Percentiles rank a stretch among this genome's conserved stretches.
These are phyloP conservation scores for Centella asiatica DNA, from an alignment of 129 eudicot genomes.

Conservation along the genomic window DNA sequence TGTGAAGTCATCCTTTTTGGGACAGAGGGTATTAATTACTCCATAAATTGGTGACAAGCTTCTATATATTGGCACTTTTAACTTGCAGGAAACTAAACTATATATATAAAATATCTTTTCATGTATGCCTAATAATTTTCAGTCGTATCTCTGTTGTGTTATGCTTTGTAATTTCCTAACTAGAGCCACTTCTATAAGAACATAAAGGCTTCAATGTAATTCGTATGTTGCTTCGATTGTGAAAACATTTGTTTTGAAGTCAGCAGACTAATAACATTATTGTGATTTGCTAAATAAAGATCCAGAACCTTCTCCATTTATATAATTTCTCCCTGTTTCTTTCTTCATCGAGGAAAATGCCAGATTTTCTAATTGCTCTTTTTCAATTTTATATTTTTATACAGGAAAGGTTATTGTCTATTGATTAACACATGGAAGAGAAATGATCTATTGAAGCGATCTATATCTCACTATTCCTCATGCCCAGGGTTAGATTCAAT, in stretches of 20 bases:
- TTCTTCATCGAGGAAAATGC: not conserved
- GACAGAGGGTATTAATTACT: no score
- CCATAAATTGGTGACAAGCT: no score
- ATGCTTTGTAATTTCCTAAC: no score
- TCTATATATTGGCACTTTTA: no score
- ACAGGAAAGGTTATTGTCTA: conserved; percentile 67
- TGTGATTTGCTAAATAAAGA: not conserved
- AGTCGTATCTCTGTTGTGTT: no score
- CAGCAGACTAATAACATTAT: not conserved
- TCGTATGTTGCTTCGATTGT: no score
- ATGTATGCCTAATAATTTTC: no score
- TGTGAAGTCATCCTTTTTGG: no score
- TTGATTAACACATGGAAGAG: conserved; percentile 86
- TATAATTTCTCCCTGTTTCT: not conserved
- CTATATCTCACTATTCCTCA: conserved; percentile 74
- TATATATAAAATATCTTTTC: no score
- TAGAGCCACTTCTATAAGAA: not conserved
- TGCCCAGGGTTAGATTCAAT: conserved; percentile 75
- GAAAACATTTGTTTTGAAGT: not conserved
- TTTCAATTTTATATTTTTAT: not conserved
- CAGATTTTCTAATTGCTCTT: not conserved
- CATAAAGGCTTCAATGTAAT: not conserved
- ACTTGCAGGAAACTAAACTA: no score
- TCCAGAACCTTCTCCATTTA: not conserved
- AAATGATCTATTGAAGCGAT: conserved; percentile 73